Base-by-base conservation (phyloP, 2,329 filamentous ascomycete genomes). In the Calonectria multiphialidica region DNA sequence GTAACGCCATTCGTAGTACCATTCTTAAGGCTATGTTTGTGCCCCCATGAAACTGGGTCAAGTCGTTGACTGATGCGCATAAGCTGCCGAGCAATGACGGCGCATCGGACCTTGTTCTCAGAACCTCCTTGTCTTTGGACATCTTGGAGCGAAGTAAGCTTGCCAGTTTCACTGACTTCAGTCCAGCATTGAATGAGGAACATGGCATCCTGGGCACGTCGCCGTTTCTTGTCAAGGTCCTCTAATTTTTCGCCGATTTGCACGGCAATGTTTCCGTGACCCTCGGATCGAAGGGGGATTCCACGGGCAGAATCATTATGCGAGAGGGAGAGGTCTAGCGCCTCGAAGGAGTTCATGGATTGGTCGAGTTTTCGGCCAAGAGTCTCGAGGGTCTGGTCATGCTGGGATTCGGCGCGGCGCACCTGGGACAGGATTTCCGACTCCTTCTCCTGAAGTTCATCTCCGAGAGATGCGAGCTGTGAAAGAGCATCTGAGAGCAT, bases 181-280 rank as follows among this genome's bases (percentile, higher is more conserved):
- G 95, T 92, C 96, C 97, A 99, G 86, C 97, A 99, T 82, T 98
- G 94, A 75, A 99, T 95, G 71, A 99, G 85, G 82, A 98, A 98
- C 81, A 94, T 96, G 72, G 97, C 96, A 86, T 99, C 97, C 82
- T 97, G 90, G 37, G 97, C 97, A 72, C 96, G 89, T 81, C 95
- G 93, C 77, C 96, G 89, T 85, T 99, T 98, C 80, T 95, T 92
- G 84, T 99, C 97, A 72, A 99, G 88, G 83, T 98, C 96, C 85
- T 99, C 97, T 13, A 99, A 87, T 80, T 93, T 93, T 85, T 98
- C 95, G 77, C 97, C 97, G 65, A 98, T 98, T 82, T 98, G 95
- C 66, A 99, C 95, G 0, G 97, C 97, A 75, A 97, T 91, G 81
- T 96, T 98, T 2, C 96, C 96, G 33, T 94, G 95, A 25, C 87